These are phyloP conservation scores for Nissolia schottii DNA, from an alignment of 306 rosid species.

Conservation along the genomic window DNA sequence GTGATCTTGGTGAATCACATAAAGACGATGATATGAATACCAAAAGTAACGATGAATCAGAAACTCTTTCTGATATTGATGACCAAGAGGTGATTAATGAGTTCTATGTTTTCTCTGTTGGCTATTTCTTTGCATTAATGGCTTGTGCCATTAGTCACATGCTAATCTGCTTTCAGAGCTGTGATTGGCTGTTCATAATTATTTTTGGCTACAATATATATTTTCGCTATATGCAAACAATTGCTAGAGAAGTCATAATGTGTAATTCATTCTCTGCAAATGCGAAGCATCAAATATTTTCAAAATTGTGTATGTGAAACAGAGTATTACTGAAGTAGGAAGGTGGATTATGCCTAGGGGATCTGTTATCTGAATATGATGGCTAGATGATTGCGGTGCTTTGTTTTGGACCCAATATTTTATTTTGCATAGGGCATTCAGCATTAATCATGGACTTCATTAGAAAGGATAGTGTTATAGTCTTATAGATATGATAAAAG, in stretches of 20 bases:
- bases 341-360: not conserved
- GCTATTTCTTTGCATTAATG: not conserved
- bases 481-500: too few species aligned
- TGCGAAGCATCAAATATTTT: not conserved
- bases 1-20: constrained; percentile 12
- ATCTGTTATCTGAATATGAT: not conserved
- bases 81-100: constrained; percentile 45
- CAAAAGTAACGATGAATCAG: constrained; percentile 39
- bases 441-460: not conserved
- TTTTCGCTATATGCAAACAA: not conserved
- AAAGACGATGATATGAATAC: constrained; percentile 25
- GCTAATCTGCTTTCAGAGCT: not conserved
- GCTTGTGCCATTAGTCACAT: not conserved
- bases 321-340: not conserved
- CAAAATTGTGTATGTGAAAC: not conserved
- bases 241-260: not conserved
- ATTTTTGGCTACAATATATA: not conserved
- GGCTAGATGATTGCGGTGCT: not conserved
- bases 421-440: not conserved
- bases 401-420: too few species aligned
- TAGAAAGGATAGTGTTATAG: not conserved
- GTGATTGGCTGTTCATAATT: not conserved
- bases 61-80: constrained; percentile 58
- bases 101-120: not conserved
- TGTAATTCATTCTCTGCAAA: not conserved